phyloP scores from a whole-genome alignment of 176 grass and related monocot genomes.

The Bonia amplexicaulis region DNA sequence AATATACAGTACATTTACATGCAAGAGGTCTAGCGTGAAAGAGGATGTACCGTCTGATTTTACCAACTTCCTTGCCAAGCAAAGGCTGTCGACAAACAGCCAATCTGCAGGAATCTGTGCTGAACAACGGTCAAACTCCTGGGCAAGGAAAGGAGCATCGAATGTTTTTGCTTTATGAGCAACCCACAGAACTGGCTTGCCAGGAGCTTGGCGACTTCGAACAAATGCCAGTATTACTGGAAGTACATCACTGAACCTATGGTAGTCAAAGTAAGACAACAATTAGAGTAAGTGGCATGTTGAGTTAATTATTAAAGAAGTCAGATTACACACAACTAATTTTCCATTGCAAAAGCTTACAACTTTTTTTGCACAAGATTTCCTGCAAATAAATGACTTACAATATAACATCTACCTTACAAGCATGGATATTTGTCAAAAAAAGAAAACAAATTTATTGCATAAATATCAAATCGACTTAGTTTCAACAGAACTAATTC shows the following conservation, averaged over 20 bases:
- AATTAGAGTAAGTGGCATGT: not conserved
- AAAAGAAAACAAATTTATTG: not conserved
- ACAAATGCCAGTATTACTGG: conserved; percentile 64
- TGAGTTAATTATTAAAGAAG: not conserved
- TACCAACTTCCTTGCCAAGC: conserved; percentile 45
- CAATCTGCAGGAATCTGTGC: conserved; percentile 59
- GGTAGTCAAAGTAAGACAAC: conserved; percentile 25
- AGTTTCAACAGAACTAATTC: not conserved
- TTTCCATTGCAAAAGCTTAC: not conserved
- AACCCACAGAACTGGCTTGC: conserved; percentile 71
- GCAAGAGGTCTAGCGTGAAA: not conserved
- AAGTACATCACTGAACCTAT: conserved; percentile 66
- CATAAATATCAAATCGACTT: not conserved
- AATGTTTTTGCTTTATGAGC: conserved; percentile 64
- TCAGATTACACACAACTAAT: not conserved
- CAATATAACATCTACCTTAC: conserved; percentile 1
- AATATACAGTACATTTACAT: not conserved
- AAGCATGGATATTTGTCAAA: not conserved
- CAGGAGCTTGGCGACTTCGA: conserved; percentile 49
- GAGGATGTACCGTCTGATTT: conserved; percentile 49
- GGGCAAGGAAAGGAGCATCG: conserved; percentile 59
- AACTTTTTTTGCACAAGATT: not conserved
- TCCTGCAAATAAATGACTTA: not conserved
- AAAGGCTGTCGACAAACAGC: conserved; percentile 55
- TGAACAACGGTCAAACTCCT: conserved; percentile 59